phyloP scores from a whole-genome alignment of 2,329 filamentous ascomycete genomes.

The Herpotrichia juniperi region DNA sequence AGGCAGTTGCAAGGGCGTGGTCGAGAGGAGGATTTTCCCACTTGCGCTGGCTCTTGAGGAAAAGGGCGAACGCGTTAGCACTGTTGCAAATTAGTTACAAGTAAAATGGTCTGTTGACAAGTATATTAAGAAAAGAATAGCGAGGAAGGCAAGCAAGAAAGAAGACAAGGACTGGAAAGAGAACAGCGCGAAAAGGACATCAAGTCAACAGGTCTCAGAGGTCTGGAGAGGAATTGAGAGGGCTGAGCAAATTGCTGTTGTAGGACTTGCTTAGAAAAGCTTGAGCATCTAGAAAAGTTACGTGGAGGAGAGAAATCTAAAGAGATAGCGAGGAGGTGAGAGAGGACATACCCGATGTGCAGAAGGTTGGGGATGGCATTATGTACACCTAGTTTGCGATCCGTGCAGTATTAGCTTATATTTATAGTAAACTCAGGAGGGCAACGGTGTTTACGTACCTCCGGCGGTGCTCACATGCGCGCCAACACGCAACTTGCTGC shows the following conservation, averaged over 20 bases:
- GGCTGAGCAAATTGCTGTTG: no score
- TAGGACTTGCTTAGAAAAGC: no score
- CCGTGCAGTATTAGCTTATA: constrained; percentile 23
- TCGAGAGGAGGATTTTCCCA: constrained; percentile 85
- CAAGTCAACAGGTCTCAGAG: no score
- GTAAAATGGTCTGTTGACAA: constrained; percentile 4
- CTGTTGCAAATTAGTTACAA: constrained; percentile 54
- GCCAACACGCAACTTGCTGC: constrained; percentile 82
- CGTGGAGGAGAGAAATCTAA: no score
- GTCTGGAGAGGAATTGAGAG: no score
- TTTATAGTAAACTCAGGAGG: background rate
- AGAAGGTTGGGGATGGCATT: constrained; percentile 81
- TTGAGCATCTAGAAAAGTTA: no score
- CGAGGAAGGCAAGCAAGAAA: no score
- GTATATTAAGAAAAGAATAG: background rate
- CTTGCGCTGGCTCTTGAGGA: constrained; percentile 95
- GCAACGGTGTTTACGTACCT: constrained; percentile 59
- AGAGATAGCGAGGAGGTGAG: background rate
- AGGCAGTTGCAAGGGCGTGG: constrained; percentile 69
- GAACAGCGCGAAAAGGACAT: no score
- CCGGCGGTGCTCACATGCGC: constrained; percentile 91
- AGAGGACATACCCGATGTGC: constrained; percentile 66
- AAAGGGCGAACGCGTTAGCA: constrained; percentile 91
- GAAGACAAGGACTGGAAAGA: no score
- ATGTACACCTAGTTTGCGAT: constrained; percentile 71